These are phyloP conservation scores for Xylaria cubensis DNA, from an alignment of 495 filamentous ascomycete species.

Conservation along the genomic window DNA sequence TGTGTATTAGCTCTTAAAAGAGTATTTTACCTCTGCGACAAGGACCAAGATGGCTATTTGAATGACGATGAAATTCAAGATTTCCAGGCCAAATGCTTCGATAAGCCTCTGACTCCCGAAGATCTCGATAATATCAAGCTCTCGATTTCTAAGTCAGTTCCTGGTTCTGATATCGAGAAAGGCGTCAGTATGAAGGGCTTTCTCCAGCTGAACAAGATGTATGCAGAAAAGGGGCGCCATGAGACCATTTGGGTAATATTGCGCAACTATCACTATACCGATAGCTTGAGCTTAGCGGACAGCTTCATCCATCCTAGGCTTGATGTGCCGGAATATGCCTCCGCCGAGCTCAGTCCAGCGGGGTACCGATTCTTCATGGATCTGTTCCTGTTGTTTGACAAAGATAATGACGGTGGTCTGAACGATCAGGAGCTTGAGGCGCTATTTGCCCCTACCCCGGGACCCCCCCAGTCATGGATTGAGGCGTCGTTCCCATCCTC, in stretches of 20 bases:
- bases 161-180: constrained; percentile 66
- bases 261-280: constrained; percentile 95
- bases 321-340: constrained; percentile 88
- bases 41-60: constrained; percentile 93
- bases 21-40: constrained; percentile 94
- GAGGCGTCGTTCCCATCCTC: constrained; percentile 89
- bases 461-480: constrained; percentile 82
- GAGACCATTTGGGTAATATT: constrained; percentile 98
- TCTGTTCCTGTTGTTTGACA: constrained; percentile 91
- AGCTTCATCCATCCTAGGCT: constrained; percentile 92
- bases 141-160: constrained; percentile 72
- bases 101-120: constrained; percentile 75
- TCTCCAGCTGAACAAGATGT: constrained; percentile 88
- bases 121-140: constrained; percentile 90
- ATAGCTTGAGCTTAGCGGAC: constrained; percentile 88
- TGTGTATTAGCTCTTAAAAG: constrained; percentile 84
- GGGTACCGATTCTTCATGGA: constrained; percentile 98
- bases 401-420: constrained; percentile 95
- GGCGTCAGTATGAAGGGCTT: constrained; percentile 86
- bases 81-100: constrained; percentile 91
- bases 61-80: constrained; percentile 89
- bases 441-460: constrained; percentile 92
- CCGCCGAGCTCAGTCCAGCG: constrained; percentile 90
- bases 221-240: constrained; percentile 96
- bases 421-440: constrained; percentile 83